Evolutionary conservation across 2,329 filamentous ascomycete genomes (phyloP).

Genomic region (Fusarium anthophilum): DNA sequence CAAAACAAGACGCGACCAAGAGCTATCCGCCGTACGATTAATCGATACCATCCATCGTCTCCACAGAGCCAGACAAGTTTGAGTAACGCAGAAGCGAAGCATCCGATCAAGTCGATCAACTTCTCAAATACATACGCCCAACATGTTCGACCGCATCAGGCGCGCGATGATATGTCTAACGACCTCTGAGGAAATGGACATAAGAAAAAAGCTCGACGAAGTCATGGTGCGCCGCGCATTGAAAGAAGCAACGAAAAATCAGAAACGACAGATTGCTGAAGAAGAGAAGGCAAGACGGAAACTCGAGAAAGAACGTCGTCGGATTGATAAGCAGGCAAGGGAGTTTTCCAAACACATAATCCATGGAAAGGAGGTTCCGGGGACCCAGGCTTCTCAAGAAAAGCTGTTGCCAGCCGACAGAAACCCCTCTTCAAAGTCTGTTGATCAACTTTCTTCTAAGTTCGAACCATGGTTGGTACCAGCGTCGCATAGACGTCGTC

Average conservation of each 20-base stretch:
- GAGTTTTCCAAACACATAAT: too few relatives aligned
- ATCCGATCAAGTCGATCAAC: neutral
- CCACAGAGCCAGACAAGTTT: too few relatives aligned
- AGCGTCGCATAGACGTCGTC: neutral
- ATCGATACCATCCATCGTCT: neutral
- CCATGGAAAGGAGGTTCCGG: neutral
- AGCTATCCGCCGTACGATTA: accelerated
- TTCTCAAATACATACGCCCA: neutral
- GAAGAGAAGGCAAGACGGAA: neutral
- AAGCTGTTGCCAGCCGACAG: neutral
- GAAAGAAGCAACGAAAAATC: neutral
- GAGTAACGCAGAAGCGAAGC: neutral
- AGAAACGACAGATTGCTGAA: neutral
- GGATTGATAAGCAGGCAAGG: accelerated
- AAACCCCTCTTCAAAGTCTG: neutral
- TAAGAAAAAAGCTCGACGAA: neutral
- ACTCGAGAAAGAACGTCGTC: neutral
- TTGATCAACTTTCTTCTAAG: neutral
- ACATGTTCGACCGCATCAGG: neutral
- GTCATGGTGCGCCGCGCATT: neutral
- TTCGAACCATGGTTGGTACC: neutral
- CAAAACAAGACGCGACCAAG: neutral
- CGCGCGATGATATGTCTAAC: neutral
- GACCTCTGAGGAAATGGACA: neutral
- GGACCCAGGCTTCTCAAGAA: neutral